A percentile compares a stretch with the other conserved stretches of the same genome.
These are phyloP conservation scores for Apiospora hydei DNA, from an alignment of 2,329 filamentous ascomycete genomes.

Conservation along the genomic window DNA sequence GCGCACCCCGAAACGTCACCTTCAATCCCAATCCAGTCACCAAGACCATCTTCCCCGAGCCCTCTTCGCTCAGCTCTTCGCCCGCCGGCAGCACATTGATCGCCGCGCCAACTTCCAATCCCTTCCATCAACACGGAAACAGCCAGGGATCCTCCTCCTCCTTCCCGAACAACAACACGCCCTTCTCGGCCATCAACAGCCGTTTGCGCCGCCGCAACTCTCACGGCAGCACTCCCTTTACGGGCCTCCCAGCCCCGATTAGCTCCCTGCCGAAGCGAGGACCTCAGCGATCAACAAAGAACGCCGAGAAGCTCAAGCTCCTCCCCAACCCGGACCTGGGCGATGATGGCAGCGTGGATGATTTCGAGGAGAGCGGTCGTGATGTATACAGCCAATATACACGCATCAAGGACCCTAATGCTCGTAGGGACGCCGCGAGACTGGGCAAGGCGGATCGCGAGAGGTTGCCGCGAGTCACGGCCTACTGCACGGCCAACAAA, in stretches of 20 bases:
- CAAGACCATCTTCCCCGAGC: slow-evolving; percentile 64
- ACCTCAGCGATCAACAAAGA: slow-evolving; percentile 93
- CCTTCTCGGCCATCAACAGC: slow-evolving; percentile 81
- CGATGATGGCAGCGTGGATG: slow-evolving; percentile 23
- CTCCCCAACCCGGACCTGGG: slow-evolving; percentile 81
- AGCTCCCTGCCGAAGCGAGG: slow-evolving; percentile 74
- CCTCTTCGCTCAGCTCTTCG: slow-evolving; percentile 42
- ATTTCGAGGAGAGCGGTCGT: slow-evolving; percentile 87
- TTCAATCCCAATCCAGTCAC: slow-evolving; percentile 76
- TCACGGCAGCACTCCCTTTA: slow-evolving; percentile 66
- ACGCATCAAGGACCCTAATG: slow-evolving; percentile 94
- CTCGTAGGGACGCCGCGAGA: slow-evolving; percentile 87
- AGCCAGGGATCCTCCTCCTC: slow-evolving; percentile 49
- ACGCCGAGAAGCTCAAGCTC: slow-evolving; percentile 96
- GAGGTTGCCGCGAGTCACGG: slow-evolving; percentile 87
- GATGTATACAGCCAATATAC: slow-evolving; percentile 99
- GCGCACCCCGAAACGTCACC: slow-evolving; percentile 71
- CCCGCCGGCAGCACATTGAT: slow-evolving; percentile 42
- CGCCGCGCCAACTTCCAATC: slow-evolving; percentile 40
- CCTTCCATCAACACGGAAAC: slow-evolving; percentile 39
- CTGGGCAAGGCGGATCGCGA: slow-evolving; percentile 93
- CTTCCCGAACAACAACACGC: slow-evolving; percentile 44
- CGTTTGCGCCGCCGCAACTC: slow-evolving; percentile 88
- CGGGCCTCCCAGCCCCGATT: slow-evolving; percentile 47
- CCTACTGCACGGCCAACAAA: slow-evolving; percentile 92